These are phyloP conservation scores for Cladosporium sphaerospermum DNA, from an alignment of 2,329 filamentous ascomycete species.

Conservation along the genomic window DNA sequence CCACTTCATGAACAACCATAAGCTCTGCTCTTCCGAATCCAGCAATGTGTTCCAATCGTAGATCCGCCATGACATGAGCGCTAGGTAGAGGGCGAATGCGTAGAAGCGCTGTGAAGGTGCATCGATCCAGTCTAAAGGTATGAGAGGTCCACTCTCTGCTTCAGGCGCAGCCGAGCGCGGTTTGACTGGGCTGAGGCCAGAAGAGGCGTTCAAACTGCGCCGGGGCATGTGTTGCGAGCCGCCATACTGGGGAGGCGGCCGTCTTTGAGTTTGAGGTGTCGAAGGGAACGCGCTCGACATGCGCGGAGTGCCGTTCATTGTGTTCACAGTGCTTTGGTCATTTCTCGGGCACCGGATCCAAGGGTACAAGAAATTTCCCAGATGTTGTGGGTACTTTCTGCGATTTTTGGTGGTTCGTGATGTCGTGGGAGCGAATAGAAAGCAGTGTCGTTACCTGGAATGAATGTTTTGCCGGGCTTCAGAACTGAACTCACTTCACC, in stretches of 20 bases:
- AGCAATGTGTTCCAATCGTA: slow-evolving; percentile 78
- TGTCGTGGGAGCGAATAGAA: background rate
- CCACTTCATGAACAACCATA: slow-evolving; percentile 92
- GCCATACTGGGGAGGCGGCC: slow-evolving; percentile 19
- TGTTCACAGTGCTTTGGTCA: slow-evolving; percentile 4
- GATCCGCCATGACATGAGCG: slow-evolving; percentile 72
- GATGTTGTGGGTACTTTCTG: background rate
- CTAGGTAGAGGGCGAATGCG: slow-evolving; percentile 69
- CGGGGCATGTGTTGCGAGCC: slow-evolving; percentile 14
- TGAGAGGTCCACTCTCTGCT: slow-evolving; percentile 53
- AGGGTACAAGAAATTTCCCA: background rate
- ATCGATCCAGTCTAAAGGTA: slow-evolving; percentile 76
- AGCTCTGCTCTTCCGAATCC: slow-evolving; percentile 78
- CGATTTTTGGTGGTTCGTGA: background rate
- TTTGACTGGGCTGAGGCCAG: slow-evolving; percentile 27
- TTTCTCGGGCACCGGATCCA: background rate
- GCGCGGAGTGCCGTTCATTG: slow-evolving; percentile 14
- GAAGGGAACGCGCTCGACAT: slow-evolving; percentile 58
- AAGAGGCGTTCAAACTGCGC: slow-evolving; percentile 20
- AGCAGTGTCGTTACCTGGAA: background rate
- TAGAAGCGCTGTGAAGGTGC: slow-evolving; percentile 88
- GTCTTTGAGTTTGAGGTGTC: slow-evolving; percentile 52
- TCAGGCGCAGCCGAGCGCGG: slow-evolving; percentile 23
- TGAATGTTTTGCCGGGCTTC: background rate
- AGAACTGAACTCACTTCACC: too few species aligned